Evolutionary conservation across 768 basidiomycete genomes (phyloP).

Genomic region (Suillus subluteus): DNA sequence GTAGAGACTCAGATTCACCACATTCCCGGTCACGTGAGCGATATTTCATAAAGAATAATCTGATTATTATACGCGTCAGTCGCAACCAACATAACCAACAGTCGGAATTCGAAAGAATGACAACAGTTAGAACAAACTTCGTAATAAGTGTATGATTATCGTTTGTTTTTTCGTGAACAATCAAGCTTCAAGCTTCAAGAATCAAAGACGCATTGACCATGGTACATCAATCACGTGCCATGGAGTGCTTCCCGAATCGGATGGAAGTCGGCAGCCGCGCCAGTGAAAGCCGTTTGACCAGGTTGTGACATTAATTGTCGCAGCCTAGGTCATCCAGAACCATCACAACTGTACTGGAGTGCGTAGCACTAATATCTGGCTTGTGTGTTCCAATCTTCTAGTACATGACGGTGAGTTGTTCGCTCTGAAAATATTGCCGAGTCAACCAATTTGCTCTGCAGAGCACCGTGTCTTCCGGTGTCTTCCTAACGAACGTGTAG

Average conservation of each 20-base stretch:
- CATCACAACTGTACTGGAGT: background rate
- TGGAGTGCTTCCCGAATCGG: background rate
- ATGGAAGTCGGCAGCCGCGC: background rate
- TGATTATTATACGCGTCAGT: background rate
- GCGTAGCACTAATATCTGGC: background rate
- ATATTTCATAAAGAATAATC: background rate
- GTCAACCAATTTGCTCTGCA: conserved; percentile 1
- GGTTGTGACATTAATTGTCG: background rate
- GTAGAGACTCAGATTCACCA: background rate
- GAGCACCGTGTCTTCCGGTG: background rate
- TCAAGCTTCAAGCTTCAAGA: background rate
- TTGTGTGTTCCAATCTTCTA: background rate
- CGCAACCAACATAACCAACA: background rate
- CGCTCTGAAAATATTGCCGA: background rate
- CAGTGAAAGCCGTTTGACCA: background rate
- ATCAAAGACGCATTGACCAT: conserved; percentile 1
- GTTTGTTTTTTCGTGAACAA: background rate
- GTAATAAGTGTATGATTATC: background rate
- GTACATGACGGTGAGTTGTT: conserved; percentile 1
- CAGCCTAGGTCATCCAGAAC: background rate
- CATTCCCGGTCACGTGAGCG: conserved; percentile 1
- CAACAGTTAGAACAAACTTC: background rate
- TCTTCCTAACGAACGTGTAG: background rate
- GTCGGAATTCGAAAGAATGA: background rate
- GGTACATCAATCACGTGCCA: background rate